Percentiles rank a stretch among this genome's conserved stretches.
These are phyloP conservation scores for Exutisphaerella laricina DNA, from an alignment of 2,329 filamentous ascomycete species.

Conservation along the genomic window DNA sequence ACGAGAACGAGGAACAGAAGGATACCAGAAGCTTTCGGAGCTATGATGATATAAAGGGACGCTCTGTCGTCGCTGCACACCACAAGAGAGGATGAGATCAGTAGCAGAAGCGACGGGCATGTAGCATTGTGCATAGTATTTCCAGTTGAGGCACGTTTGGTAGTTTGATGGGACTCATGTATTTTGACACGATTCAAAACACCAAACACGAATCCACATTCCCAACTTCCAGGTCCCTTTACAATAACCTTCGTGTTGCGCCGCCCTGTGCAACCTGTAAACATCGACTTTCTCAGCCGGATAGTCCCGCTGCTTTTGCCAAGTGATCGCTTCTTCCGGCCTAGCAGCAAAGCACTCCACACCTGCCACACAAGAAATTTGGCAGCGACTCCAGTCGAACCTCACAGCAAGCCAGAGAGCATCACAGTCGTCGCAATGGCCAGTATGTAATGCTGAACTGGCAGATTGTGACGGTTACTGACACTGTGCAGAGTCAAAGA, in stretches of 20 bases:
- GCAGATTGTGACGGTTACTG: conserved; percentile 10
- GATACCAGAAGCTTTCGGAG: conserved; percentile 8
- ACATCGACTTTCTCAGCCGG: not conserved
- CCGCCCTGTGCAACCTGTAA: no score
- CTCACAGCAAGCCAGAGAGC: conserved; percentile 15
- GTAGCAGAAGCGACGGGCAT: conserved; percentile 14
- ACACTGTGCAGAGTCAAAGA: conserved; percentile 80
- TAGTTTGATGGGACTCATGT: conserved; percentile 18
- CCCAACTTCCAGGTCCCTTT: no score
- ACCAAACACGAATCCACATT: no score
- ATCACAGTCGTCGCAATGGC: conserved; percentile 53
- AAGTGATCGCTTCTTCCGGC: not conserved
- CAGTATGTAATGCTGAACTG: conserved; percentile 52
- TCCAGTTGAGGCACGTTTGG: conserved; percentile 17
- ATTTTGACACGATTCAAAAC: conserved; percentile 20
- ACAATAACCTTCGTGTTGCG: no score
- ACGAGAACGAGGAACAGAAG: conserved; percentile 6
- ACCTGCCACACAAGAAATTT: conserved; percentile 6
- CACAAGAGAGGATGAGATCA: conserved; percentile 10
- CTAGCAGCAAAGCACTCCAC: not conserved
- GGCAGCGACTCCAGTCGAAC: conserved; percentile 4
- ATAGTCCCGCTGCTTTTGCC: not conserved
- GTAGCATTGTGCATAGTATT: conserved; percentile 24
- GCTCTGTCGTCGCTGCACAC: conserved; percentile 15
- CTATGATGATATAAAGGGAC: conserved; percentile 17